Conservation (phyloP, 169 alveolate species). For the Eimeria tenella region DNA sequence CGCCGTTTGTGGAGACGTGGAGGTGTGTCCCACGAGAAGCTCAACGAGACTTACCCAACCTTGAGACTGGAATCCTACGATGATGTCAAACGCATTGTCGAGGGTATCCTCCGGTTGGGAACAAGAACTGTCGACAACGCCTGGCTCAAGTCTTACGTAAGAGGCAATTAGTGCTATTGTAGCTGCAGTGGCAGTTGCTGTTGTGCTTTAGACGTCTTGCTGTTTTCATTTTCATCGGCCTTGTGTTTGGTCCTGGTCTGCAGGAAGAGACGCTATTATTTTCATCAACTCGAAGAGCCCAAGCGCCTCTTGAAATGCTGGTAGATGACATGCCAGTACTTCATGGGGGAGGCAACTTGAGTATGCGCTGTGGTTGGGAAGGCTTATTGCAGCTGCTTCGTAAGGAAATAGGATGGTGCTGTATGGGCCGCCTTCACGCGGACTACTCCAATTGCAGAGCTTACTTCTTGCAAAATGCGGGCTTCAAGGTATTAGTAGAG, state of each 20-base stretch:
- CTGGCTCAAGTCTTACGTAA: constrained; percentile 60
- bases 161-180: constrained; percentile 5
- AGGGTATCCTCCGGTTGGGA: constrained; percentile 58
- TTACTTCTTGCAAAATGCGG: constrained; percentile 79
- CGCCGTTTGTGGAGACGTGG: constrained; percentile 26
- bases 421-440: constrained; percentile 76
- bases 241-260: not conserved
- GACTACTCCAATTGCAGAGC: constrained; percentile 76
- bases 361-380: constrained; percentile 19
- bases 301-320: constrained; percentile 64
- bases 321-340: constrained; percentile 76
- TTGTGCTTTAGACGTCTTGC: not conserved
- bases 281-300: constrained; percentile 61
- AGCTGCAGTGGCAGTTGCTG: constrained; percentile 6
- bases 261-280: constrained; percentile 62
- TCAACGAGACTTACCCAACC: constrained; percentile 36
- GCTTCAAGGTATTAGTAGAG: constrained; percentile 83
- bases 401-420: constrained; percentile 77
- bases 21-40: constrained; percentile 28
- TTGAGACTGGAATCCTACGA: constrained; percentile 66
- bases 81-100: constrained; percentile 54
- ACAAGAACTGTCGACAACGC: constrained; percentile 26
- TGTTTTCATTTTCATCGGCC: not conserved
- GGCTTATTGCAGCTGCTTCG: constrained; percentile 65
- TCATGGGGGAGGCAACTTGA: constrained; percentile 2